Evolutionary conservation across 805 yeast species (phyloP).

Genomic region (Teunomyces pallodes): DNA sequence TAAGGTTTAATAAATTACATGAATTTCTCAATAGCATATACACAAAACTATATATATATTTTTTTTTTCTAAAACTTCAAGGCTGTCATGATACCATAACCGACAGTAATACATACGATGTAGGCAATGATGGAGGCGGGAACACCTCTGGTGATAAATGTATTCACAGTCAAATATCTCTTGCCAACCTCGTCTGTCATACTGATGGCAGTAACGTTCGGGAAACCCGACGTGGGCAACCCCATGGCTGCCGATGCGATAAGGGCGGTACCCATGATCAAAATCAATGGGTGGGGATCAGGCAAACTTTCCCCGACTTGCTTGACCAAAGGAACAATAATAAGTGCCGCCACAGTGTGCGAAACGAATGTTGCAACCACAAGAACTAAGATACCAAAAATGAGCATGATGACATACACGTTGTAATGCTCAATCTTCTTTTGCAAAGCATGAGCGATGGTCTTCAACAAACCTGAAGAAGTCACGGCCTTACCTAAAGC

Average conservation of each 20-base stretch:
- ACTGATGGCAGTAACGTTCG: conserved; percentile 95
- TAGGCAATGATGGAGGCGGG: conserved; percentile 82
- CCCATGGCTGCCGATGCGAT: conserved; percentile 97
- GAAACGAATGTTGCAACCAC: conserved; percentile 92
- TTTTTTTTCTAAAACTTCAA: conserved; percentile 7
- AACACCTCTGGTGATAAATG: conserved; percentile 87
- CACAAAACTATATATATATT: too few relatives aligned
- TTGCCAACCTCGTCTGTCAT: conserved; percentile 90
- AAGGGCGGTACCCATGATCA: conserved; percentile 63
- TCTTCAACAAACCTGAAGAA: conserved; percentile 46
- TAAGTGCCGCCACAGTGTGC: conserved; percentile 95
- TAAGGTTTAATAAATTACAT: too few relatives aligned
- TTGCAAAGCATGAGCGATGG: conserved; percentile 46
- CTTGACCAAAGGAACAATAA: conserved; percentile 83
- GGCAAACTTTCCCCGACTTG: conserved; percentile 78
- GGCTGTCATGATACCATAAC: conserved; percentile 63
- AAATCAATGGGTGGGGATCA: conserved; percentile 79
- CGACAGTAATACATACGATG: conserved; percentile 69
- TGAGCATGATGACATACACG: conserved; percentile 44
- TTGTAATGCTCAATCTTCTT: conserved; percentile 39
- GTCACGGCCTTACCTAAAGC: conserved; percentile 52
- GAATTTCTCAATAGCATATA: too few relatives aligned
- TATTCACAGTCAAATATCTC: conserved; percentile 81
- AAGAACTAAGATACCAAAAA: conserved; percentile 71
- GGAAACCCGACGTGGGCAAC: conserved; percentile 95